phyloP scores from a whole-genome alignment of 345 rosid genomes.

The Aquilaria yunnanensis region DNA sequence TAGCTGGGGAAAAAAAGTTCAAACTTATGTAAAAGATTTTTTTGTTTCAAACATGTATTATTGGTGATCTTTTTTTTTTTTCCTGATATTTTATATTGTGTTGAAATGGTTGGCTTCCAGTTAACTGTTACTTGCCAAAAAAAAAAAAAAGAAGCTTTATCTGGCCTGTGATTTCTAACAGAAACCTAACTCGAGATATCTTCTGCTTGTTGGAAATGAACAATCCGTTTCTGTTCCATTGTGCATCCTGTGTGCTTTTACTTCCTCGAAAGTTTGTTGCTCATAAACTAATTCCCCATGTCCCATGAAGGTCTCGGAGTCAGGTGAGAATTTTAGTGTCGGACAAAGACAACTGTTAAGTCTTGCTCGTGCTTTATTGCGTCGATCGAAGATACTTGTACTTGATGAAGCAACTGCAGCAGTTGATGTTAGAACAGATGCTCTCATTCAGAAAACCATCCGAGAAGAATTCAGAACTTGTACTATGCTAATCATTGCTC shows the following conservation, averaged over 20 bases:
- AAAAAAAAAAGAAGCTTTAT: background rate
- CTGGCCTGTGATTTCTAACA: no score
- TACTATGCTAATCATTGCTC: constrained; percentile 97
- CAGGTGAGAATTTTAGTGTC: constrained; percentile 97
- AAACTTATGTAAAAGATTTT: no score
- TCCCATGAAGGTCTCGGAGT: constrained; percentile 66
- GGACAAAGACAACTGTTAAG: constrained; percentile 96
- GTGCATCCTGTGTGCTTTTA: no score
- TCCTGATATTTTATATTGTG: no score
- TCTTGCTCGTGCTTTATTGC: constrained; percentile 94
- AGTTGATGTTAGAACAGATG: constrained; percentile 98
- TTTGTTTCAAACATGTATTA: no score
- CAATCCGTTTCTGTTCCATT: background rate
- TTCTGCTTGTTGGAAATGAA: constrained; percentile 1
- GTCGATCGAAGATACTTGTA: constrained; percentile 94
- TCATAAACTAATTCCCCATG: no score
- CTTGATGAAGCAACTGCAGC: constrained; percentile 99
- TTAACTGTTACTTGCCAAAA: background rate
- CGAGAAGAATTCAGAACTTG: constrained; percentile 95
- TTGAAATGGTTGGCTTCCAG: no score
- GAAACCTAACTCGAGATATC: no score
- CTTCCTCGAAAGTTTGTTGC: no score
- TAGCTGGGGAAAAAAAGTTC: no score
- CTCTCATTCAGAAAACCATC: constrained; percentile 95
- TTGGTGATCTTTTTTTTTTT: no score